phyloP scores from a whole-genome alignment of 2,329 filamentous ascomycete genomes.

The Penicillium sp. region DNA sequence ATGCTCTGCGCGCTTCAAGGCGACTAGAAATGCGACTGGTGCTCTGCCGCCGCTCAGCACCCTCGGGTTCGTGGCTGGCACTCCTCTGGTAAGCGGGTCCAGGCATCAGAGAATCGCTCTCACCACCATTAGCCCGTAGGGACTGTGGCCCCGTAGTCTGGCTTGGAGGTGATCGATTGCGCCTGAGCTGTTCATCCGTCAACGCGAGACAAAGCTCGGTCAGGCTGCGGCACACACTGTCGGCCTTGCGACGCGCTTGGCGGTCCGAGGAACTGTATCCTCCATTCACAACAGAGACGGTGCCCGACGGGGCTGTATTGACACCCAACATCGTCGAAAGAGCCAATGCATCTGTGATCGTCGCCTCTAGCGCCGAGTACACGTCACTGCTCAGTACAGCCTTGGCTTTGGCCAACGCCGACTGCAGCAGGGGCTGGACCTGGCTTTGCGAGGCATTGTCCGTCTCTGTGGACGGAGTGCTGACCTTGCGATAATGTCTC shows the following conservation, averaged over 20 bases:
- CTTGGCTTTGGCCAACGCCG: conserved; percentile 77
- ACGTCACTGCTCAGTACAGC: conserved; percentile 66
- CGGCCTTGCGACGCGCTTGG: conserved; percentile 82
- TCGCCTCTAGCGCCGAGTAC: conserved; percentile 74
- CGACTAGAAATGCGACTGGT: conserved; percentile 29
- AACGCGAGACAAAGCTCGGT: conserved; percentile 89
- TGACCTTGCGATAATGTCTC: conserved; percentile 62
- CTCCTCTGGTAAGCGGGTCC: conserved; percentile 37
- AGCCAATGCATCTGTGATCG: conserved; percentile 75
- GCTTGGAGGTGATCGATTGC: conserved; percentile 29
- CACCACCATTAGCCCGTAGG: conserved; percentile 24
- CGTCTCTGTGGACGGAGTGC: conserved; percentile 36
- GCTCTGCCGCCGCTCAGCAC: conserved; percentile 25
- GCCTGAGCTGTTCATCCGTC: conserved; percentile 55
- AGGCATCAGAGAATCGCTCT: conserved; percentile 28
- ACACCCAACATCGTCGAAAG: conserved; percentile 75
- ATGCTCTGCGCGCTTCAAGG: conserved; percentile 43
- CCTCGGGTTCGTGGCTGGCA: conserved; percentile 41
- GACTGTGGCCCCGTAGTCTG: conserved; percentile 26
- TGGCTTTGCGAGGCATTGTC: conserved; percentile 49
- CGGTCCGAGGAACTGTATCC: conserved; percentile 61
- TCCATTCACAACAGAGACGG: conserved; percentile 38
- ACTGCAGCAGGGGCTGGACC: conserved; percentile 72
- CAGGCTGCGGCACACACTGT: conserved; percentile 86
- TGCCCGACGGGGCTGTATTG: conserved; percentile 58